phyloP scores from a whole-genome alignment of 352 stramenopile genomes.

The Pythium apleroticum region DNA sequence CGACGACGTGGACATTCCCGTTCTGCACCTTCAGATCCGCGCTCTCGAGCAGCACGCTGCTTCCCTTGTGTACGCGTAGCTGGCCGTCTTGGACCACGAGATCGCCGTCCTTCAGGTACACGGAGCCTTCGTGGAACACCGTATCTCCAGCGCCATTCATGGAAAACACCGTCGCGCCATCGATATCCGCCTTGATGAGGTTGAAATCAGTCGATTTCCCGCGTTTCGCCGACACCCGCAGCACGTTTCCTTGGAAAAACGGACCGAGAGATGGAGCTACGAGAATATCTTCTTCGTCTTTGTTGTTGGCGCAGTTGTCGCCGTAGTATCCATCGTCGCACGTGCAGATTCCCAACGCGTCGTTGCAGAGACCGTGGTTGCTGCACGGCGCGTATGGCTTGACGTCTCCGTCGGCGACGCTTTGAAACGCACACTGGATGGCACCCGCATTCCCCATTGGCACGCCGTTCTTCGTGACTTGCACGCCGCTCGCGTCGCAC shows the following conservation, averaged over 20 bases:
- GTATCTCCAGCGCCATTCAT: slow-evolving; percentile 57
- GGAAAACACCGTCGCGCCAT: slow-evolving; percentile 48
- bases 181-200: slow-evolving; percentile 62
- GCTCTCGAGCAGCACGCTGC: slow-evolving; percentile 43
- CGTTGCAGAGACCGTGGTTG: slow-evolving; percentile 56
- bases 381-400: slow-evolving; percentile 64
- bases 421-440: slow-evolving; percentile 49
- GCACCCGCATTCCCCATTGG: slow-evolving; percentile 1
- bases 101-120: slow-evolving; percentile 47
- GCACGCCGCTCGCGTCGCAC: slow-evolving; percentile 40
- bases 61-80: slow-evolving; percentile 37
- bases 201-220: slow-evolving; percentile 56
- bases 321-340: slow-evolving; percentile 70
- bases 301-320: slow-evolving; percentile 66
- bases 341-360: slow-evolving; percentile 45
- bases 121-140: slow-evolving; percentile 41
- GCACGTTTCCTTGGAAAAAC: slow-evolving; percentile 70
- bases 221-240: slow-evolving; percentile 53
- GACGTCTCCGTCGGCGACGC: slow-evolving; percentile 37
- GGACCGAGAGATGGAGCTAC: slow-evolving; percentile 44
- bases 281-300: slow-evolving; percentile 63
- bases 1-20: slow-evolving; percentile 39
- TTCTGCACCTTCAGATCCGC: slow-evolving; percentile 47
- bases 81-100: slow-evolving; percentile 48
- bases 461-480: slow-evolving; percentile 17